These are phyloP conservation scores for Lecanoromycetidae sp. DNA, from an alignment of 2,329 filamentous ascomycete genomes.

Conservation along the genomic window DNA sequence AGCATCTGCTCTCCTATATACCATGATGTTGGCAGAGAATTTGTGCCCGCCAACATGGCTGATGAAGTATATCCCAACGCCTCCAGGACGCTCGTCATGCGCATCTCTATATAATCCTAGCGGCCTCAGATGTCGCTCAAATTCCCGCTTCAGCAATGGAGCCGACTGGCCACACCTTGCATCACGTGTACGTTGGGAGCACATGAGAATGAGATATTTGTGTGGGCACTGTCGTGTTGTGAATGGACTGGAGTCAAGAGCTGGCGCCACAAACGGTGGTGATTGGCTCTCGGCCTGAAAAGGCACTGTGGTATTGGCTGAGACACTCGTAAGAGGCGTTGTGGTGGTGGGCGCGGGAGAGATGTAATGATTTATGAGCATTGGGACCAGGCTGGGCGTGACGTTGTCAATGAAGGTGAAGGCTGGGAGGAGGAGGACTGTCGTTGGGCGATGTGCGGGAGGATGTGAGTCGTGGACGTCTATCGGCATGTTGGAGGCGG, in stretches of 20 bases:
- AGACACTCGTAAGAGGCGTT: slow-evolving; percentile 40
- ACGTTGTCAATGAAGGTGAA: slow-evolving; percentile 77
- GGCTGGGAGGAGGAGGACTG: slow-evolving; percentile 69
- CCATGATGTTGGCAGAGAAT: slow-evolving; percentile 85
- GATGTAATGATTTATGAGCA: slow-evolving; percentile 59
- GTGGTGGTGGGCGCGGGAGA: slow-evolving; percentile 62
- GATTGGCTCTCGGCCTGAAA: too few relatives aligned
- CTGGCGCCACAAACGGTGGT: too few relatives aligned
- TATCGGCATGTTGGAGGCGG: slow-evolving; percentile 79
- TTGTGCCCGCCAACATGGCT: slow-evolving; percentile 95
- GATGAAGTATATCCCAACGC: slow-evolving; percentile 93
- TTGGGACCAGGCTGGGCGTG: slow-evolving; percentile 58
- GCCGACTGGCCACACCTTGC: slow-evolving; percentile 90
- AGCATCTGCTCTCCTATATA: slow-evolving; percentile 55
- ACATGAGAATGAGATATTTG: slow-evolving; percentile 77
- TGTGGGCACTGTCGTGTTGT: slow-evolving; percentile 62
- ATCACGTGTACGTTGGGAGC: slow-evolving; percentile 88
- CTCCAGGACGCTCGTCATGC: slow-evolving; percentile 77
- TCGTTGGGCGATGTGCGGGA: slow-evolving; percentile 53
- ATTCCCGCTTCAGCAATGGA: slow-evolving; percentile 73
- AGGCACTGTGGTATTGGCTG: slow-evolving; percentile 3
- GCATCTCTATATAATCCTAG: slow-evolving; percentile 76
- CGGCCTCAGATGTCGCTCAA: slow-evolving; percentile 77
- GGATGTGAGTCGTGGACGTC: slow-evolving; percentile 50
- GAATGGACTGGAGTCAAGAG: slow-evolving; percentile 32